These are phyloP conservation scores for Globisporangium irregulare DNA, from an alignment of 352 stramenopile genomes.

Conservation along the genomic window DNA sequence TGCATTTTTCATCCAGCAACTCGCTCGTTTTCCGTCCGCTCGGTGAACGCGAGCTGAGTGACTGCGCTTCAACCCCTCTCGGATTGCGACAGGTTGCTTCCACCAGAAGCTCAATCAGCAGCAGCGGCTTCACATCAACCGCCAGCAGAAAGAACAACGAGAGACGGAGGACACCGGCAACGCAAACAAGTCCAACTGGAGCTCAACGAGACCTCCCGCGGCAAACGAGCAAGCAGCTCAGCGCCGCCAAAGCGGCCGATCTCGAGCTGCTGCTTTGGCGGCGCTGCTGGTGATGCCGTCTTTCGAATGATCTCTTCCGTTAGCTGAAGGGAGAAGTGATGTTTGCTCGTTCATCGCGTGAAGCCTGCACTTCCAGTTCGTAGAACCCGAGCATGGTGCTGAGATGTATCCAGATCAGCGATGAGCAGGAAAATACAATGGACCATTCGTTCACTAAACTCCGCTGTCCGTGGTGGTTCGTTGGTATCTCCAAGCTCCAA, in stretches of 20 bases:
- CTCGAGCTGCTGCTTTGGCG: background rate
- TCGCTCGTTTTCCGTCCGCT: too few relatives aligned
- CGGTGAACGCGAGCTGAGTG: too few relatives aligned
- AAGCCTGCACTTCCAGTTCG: constrained; percentile 32
- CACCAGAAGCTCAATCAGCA: too few relatives aligned
- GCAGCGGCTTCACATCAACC: too few relatives aligned
- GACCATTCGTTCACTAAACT: constrained; percentile 14
- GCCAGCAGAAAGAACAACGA: too few relatives aligned
- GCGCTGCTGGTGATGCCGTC: background rate
- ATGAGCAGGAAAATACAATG: constrained; percentile 12
- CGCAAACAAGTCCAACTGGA: background rate
- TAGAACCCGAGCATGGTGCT: constrained; percentile 30
- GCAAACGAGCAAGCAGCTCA: background rate
- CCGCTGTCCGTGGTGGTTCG: constrained; percentile 27
- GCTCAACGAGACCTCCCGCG: background rate
- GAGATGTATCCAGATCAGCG: constrained; percentile 18
- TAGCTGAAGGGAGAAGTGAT: constrained; percentile 5
- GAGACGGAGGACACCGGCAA: background rate
- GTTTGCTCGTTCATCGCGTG: constrained; percentile 26
- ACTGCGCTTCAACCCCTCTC: too few relatives aligned
- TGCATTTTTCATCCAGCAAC: too few relatives aligned
- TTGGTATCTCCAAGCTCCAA: constrained; percentile 21
- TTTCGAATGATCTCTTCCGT: background rate
- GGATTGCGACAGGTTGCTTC: too few relatives aligned
- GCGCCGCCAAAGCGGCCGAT: too few relatives aligned